A percentile compares a stretch with the other conserved stretches of the same genome.
Evolutionary conservation across 169 alveolate species (phyloP).

Genomic region (Eimeria sp.): DNA sequence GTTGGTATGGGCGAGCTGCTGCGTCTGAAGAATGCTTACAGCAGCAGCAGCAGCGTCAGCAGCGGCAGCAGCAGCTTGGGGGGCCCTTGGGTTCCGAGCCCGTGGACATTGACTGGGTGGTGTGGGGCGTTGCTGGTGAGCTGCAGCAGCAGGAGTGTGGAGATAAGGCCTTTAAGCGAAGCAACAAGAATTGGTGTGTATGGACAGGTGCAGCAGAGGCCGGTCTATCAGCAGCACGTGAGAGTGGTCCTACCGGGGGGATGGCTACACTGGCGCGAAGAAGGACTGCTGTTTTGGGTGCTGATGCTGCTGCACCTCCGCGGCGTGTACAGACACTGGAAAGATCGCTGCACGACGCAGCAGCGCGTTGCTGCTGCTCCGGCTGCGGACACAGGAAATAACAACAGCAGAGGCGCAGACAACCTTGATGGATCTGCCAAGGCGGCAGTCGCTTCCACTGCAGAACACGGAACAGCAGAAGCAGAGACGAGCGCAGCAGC

Average conservation of each 20-base stretch:
- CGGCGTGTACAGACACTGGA: constrained; percentile 44
- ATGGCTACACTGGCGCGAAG: constrained; percentile 79
- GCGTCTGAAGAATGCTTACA: background rate
- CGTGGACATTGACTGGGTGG: constrained; percentile 13
- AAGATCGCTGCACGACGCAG: background rate
- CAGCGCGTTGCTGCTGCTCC: background rate
- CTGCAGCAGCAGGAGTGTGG: constrained; percentile 56
- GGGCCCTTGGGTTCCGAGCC: constrained; percentile 16
- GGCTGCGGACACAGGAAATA: background rate
- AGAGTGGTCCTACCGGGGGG: constrained; percentile 68
- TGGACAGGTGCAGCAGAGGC: constrained; percentile 45
- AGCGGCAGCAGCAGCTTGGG: background rate
- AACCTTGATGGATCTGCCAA: background rate
- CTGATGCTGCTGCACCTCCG: constrained; percentile 67
- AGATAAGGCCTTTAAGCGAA: constrained; percentile 65
- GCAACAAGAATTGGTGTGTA: constrained; percentile 53
- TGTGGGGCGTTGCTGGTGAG: constrained; percentile 30
- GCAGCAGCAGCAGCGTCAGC: constrained; percentile 48
- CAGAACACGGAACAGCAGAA: background rate
- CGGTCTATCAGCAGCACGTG: constrained; percentile 67
- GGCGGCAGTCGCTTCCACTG: background rate
- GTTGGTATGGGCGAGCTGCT: background rate
- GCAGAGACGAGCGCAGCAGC: background rate
- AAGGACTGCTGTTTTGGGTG: constrained; percentile 74
- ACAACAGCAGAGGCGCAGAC: constrained; percentile 13